Percentiles rank a stretch among this genome's conserved stretches.
Evolutionary conservation across 768 basidiomycete genomes (phyloP).

Genomic region (Russula virescens): DNA sequence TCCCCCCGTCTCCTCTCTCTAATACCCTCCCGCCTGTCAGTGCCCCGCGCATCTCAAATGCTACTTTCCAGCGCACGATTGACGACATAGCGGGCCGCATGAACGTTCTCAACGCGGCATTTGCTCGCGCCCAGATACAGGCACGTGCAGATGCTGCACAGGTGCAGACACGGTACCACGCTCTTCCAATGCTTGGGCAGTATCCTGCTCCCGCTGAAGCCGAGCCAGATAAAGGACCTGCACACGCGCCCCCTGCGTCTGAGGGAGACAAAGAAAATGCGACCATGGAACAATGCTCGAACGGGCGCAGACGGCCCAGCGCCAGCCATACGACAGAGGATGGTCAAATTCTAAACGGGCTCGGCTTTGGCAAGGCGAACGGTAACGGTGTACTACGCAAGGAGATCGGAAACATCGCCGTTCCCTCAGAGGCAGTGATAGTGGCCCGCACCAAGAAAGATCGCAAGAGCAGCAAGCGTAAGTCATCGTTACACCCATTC

Average conservation of each 20-base stretch:
- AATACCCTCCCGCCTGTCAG: conserved; percentile 36
- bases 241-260: neutral
- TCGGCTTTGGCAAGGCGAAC: conserved; percentile 30
- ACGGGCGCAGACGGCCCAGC: conserved; percentile 22
- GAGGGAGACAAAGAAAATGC: conserved; percentile 37
- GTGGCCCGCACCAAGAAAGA: conserved; percentile 44
- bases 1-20: conserved; percentile 22
- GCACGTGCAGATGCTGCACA: conserved; percentile 21
- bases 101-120: conserved; percentile 34
- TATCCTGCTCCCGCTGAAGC: conserved; percentile 4
- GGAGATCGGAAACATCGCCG: conserved; percentile 48
- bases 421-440: conserved; percentile 33
- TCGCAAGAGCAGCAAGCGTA: conserved; percentile 49
- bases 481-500: conserved; percentile 27
- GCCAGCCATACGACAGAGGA: conserved; percentile 22
- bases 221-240: conserved; percentile 14
- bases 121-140: conserved; percentile 24
- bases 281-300: conserved; percentile 24
- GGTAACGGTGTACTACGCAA: conserved; percentile 34
- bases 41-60: conserved; percentile 39
- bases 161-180: conserved; percentile 4
- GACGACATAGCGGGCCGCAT: conserved; percentile 44
- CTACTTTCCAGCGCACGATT: conserved; percentile 38
- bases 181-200: conserved; percentile 11
- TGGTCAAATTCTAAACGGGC: conserved; percentile 28